Evolutionary conservation across 257 asterid species (phyloP).

Genomic region (Gentiana dahurica): DNA sequence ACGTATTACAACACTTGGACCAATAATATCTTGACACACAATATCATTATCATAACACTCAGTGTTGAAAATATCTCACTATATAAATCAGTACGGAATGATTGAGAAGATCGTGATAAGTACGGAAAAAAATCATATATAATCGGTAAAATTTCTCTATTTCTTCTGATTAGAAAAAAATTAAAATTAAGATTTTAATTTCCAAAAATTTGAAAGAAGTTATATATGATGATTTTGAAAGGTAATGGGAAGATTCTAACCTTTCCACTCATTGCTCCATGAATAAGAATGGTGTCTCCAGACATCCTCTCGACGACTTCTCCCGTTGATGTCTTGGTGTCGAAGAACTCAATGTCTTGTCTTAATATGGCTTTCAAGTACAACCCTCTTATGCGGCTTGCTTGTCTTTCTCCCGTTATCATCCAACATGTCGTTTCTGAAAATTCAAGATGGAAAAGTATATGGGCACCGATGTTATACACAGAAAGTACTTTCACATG

Average conservation of each 20-base stretch:
- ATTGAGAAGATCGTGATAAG: too few relatives aligned
- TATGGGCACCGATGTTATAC: neutral
- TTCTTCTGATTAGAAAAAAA: too few relatives aligned
- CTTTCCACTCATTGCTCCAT: conserved; percentile 84
- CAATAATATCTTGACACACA: too few relatives aligned
- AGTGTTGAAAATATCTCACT: too few relatives aligned
- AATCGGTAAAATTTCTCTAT: too few relatives aligned
- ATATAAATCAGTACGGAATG: too few relatives aligned
- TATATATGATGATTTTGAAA: neutral
- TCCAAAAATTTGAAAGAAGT: neutral
- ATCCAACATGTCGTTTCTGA: conserved; percentile 56
- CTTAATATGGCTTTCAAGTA: conserved; percentile 44
- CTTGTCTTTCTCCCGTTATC: conserved; percentile 48
- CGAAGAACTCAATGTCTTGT: conserved; percentile 48
- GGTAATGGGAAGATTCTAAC: conserved; percentile 12
- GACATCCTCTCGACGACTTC: conserved; percentile 44
- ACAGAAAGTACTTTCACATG: neutral
- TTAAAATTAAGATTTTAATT: too few relatives aligned
- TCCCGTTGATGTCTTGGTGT: conserved; percentile 38
- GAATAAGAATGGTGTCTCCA: conserved; percentile 47
- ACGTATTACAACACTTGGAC: too few relatives aligned
- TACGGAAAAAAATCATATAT: too few relatives aligned
- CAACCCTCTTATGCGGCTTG: conserved; percentile 37
- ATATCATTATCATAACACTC: too few relatives aligned
- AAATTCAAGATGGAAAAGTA: neutral